Evolutionary conservation across 768 basidiomycete species (phyloP).

Genomic region (Mycena vitilis): DNA sequence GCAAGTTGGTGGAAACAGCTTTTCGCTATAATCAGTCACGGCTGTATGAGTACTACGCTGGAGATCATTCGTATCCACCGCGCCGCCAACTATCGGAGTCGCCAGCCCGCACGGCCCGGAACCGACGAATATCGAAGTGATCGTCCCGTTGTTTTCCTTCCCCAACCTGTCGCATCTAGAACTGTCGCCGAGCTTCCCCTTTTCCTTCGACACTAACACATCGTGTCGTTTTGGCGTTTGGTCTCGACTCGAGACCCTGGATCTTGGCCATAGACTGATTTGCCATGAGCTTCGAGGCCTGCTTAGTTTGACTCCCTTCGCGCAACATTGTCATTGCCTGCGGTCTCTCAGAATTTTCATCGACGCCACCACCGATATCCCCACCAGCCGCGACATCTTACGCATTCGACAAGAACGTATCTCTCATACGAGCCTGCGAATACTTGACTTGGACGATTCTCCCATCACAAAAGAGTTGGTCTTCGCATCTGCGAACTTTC

Average conservation of each 20-base stretch:
- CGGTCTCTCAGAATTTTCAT: not conserved
- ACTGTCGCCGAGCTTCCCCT: not conserved
- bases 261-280: not conserved
- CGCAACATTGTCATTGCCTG: not conserved
- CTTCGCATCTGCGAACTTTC: not conserved
- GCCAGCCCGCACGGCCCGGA: not conserved
- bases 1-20: not conserved
- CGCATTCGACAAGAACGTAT: not conserved
- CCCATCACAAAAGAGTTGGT: not conserved
- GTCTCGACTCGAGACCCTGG: not conserved
- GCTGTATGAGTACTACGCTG: not conserved
- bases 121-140: not conserved
- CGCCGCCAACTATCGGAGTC: not conserved
- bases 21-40: not conserved
- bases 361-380: not conserved
- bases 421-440: not conserved
- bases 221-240: not conserved
- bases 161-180: not conserved
- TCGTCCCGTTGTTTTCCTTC: not conserved
- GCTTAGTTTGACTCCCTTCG: not conserved
- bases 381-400: not conserved
- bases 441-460: not conserved
- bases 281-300: not conserved
- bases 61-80: not conserved
- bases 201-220: not conserved